phyloP scores from a whole-genome alignment of 768 basidiomycete species.

The Trametes elegans region DNA sequence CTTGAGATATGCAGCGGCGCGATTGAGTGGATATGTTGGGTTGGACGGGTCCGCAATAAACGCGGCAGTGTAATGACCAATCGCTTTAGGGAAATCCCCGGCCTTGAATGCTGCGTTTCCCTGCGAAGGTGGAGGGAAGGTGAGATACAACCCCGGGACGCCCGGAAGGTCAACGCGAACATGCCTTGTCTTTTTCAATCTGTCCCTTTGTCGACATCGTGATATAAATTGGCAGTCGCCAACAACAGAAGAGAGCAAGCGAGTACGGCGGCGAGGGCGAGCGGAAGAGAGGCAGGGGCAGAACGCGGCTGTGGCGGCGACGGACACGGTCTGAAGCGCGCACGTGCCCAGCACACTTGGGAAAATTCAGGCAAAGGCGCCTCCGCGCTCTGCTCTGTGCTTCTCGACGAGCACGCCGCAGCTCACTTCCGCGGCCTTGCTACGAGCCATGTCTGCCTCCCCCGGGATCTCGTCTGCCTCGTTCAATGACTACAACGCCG shows the following conservation, averaged over 20 bases:
- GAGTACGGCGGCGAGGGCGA: not conserved
- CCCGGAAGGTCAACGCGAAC: not conserved
- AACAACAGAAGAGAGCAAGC: not conserved
- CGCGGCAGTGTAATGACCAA: conserved; percentile 86
- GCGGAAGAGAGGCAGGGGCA: not conserved
- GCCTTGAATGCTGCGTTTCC: conserved; percentile 87
- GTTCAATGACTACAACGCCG: conserved; percentile 55
- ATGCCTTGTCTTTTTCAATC: conserved; percentile 22
- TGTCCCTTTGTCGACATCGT: conserved; percentile 1
- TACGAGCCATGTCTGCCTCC: not conserved
- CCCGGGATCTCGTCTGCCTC: conserved; percentile 23
- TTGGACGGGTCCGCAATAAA: conserved; percentile 68
- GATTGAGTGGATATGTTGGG: conserved; percentile 80
- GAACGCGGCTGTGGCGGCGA: not conserved
- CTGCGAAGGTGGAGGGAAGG: conserved; percentile 38
- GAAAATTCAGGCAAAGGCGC: not conserved
- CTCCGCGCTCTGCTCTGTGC: not conserved
- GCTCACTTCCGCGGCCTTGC: not conserved
- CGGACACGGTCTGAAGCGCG: not conserved
- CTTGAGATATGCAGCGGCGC: conserved; percentile 91
- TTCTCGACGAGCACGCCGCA: too few species aligned
- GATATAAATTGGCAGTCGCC: conserved; percentile 2
- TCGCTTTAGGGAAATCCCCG: conserved; percentile 71
- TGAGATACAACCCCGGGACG: not conserved
- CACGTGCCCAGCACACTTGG: not conserved